Conservation (phyloP, 305 asterid species). For the Fraxinus sp. region DNA sequence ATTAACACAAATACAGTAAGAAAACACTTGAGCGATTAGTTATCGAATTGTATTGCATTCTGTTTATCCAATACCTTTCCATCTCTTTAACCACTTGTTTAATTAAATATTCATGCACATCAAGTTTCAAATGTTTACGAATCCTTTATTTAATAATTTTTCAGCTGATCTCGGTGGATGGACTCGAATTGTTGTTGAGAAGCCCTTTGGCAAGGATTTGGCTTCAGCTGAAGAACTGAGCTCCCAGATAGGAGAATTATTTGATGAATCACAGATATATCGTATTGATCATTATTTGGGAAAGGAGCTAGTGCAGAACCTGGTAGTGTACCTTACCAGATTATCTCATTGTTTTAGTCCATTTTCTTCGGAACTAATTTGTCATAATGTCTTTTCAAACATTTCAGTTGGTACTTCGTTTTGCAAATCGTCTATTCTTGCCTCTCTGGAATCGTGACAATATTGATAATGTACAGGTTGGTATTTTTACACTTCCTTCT, state of each 20-base stretch:
- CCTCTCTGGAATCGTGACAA: constrained; percentile 92
- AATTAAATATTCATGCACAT: neutral
- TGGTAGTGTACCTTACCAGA: constrained; percentile 50
- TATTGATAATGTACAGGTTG: constrained; percentile 77
- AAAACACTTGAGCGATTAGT: neutral
- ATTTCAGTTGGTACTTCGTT: constrained; percentile 81
- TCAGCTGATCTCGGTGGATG: constrained; percentile 94
- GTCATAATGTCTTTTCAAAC: constrained; percentile 20
- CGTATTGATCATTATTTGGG: constrained; percentile 98
- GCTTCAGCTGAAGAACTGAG: constrained; percentile 89
- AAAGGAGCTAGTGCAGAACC: constrained; percentile 94
- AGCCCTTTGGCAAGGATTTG: constrained; percentile 97
- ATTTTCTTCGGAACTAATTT: constrained; percentile 6
- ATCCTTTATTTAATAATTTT: constrained; percentile 23
- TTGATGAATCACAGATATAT: constrained; percentile 85
- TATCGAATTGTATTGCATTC: neutral
- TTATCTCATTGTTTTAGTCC: neutral
- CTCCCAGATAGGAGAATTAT: constrained; percentile 87
- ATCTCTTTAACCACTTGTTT: neutral
- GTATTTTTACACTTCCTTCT: constrained; percentile 8
- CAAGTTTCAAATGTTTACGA: neutral
- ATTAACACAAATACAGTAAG: neutral
- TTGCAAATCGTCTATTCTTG: constrained; percentile 79
- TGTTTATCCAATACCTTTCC: neutral
- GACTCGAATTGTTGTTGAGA: constrained; percentile 96